phyloP scores from a whole-genome alignment of 257 asterid genomes.

The Penstemon barbatus region DNA sequence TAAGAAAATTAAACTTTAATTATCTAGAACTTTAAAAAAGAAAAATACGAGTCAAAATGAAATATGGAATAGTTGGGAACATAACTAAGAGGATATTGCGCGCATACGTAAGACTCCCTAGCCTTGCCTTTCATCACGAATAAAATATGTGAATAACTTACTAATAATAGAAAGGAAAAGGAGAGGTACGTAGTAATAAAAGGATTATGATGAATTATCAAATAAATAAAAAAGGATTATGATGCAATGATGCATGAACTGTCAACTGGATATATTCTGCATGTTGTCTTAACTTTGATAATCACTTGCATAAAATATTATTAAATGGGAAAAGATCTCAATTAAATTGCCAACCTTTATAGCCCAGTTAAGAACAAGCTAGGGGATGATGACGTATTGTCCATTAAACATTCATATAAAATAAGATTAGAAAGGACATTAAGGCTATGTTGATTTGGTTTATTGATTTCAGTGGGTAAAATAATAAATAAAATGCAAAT shows the following conservation, averaged over 20 bases:
- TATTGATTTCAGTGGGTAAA: too few relatives aligned
- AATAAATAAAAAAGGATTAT: too few relatives aligned
- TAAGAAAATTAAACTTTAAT: too few relatives aligned
- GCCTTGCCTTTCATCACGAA: neutral
- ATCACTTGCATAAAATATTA: constrained; percentile 15
- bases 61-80: too few relatives aligned
- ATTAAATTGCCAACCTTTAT: constrained; percentile 27
- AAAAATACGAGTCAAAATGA: too few relatives aligned
- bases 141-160: constrained; percentile 24
- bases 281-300: constrained; percentile 27
- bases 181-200: constrained; percentile 3
- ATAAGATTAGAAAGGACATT: too few relatives aligned
- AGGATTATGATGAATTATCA: too few relatives aligned
- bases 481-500: too few relatives aligned
- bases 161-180: constrained; percentile 53
- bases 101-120: too few relatives aligned
- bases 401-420: neutral
- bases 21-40: too few relatives aligned
- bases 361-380: neutral
- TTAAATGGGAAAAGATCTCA: constrained; percentile 14
- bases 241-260: constrained; percentile 38
- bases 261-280: constrained; percentile 56
- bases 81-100: too few relatives aligned
- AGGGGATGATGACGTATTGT: neutral
- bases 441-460: too few relatives aligned